Base-by-base conservation (phyloP, 345 rosid genomes). In the Eutrema japonicum region DNA sequence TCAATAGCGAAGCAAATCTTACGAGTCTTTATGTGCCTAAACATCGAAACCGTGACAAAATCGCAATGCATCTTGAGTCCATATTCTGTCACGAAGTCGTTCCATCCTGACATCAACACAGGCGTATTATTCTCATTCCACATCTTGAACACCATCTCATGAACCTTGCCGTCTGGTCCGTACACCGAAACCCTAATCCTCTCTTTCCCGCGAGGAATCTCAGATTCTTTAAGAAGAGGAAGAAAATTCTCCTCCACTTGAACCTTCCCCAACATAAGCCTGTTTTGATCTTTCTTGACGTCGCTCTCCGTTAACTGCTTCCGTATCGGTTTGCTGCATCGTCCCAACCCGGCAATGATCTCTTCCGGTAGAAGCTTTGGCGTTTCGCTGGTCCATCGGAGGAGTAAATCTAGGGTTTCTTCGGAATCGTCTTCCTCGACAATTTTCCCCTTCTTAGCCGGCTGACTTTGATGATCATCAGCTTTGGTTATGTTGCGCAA, bases 291-390 rank as follows among this genome's bases (percentile, higher is more conserved):
- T 65, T 35, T 35, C 12, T 46, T 18, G 11, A 70, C 46, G 64
- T 70, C 65, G 36, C 66, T 70, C n/a, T n/a, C 43, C 47, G 37
- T 58, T 10, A 70, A 14, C 22, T 70, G 73, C 55, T 46, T 70
- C 2, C 35, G 55, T 26, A 46, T 32, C 36, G 65, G 66, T 70
- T 59, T 47, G 65, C 56, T 70, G 38, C 55, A 57, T 22, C 8
- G 13, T 14, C 40, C 66, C 33, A 70, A 3, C 29, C 2, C 7
- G 41, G 7, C 11, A 0, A 16, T 7, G 27, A 46, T 46, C 10
- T 30, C 2, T 16, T 5, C 6, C 5, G 73, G 48, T n/a, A 27
- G 35, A 46, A 2, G 5, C 9, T 57, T 7, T 0, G 40, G 61
- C 7, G 56, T 13, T 0, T 29, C 14, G 1, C 1, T 62, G 16